A percentile compares a stretch with the other conserved stretches of the same genome.
Evolutionary conservation across 345 rosid genomes (phyloP).

Genomic region (Cardamine occulta): DNA sequence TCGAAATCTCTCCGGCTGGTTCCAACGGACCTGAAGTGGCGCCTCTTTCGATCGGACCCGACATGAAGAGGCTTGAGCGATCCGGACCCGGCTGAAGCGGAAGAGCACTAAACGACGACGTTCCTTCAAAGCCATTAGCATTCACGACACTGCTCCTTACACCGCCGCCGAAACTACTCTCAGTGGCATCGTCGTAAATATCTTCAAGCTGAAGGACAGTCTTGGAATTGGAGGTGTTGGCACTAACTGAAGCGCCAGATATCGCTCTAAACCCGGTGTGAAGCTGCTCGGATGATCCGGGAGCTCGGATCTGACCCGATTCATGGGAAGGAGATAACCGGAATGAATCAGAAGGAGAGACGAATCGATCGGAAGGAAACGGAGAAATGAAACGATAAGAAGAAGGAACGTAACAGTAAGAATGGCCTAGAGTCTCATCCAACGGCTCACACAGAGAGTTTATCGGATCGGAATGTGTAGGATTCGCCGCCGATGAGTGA

Average conservation of each 20-base stretch:
- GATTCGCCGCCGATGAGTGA: slow-evolving; percentile 43
- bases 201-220: slow-evolving; percentile 78
- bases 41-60: slow-evolving; percentile 91
- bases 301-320: slow-evolving; percentile 47
- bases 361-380: slow-evolving; percentile 83
- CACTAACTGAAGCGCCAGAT: slow-evolving; percentile 92
- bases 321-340: slow-evolving; percentile 82
- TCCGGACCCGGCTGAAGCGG: slow-evolving; percentile 82
- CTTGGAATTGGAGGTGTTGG: slow-evolving; percentile 79
- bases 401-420: slow-evolving; percentile 93
- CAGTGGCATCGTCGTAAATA: slow-evolving; percentile 84
- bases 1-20: slow-evolving; percentile 43
- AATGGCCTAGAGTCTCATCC: slow-evolving; percentile 95
- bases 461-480: slow-evolving; percentile 40
- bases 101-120: slow-evolving; percentile 79
- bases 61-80: slow-evolving; percentile 63
- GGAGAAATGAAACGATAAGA: slow-evolving; percentile 89
- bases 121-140: slow-evolving; percentile 82
- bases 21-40: slow-evolving; percentile 88
- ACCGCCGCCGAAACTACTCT: slow-evolving; percentile 57
- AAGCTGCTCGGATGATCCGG: slow-evolving; percentile 52
- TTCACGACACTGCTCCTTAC: slow-evolving; percentile 59
- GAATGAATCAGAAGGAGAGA: slow-evolving; percentile 79
- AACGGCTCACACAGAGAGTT: slow-evolving; percentile 64
- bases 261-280: slow-evolving; percentile 73